Conservation (phyloP, 768 basidiomycete genomes). For the Trametes cingulata region DNA sequence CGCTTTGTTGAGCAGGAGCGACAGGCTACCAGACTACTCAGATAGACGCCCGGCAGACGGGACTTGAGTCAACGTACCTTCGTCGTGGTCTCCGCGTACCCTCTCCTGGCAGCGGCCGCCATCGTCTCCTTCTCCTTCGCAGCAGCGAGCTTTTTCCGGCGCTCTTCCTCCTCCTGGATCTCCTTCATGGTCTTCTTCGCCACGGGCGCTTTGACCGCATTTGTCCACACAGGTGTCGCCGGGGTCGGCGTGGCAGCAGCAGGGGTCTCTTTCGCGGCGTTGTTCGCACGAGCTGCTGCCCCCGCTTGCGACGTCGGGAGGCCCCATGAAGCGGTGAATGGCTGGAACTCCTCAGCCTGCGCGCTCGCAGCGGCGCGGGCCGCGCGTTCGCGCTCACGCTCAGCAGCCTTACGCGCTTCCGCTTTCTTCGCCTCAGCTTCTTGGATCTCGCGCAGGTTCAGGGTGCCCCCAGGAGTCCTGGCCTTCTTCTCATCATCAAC, state of each 20-base stretch:
- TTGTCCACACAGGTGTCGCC: constrained; percentile 66
- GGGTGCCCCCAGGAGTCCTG: constrained; percentile 43
- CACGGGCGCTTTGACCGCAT: constrained; percentile 49
- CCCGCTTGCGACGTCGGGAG: constrained; percentile 83
- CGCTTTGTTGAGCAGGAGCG: constrained; percentile 32
- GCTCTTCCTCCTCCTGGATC: constrained; percentile 97
- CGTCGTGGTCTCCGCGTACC: constrained; percentile 76
- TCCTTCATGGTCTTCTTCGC: constrained; percentile 96
- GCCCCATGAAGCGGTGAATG: constrained; percentile 80
- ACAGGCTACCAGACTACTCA: constrained; percentile 15
- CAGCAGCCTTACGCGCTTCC: constrained; percentile 73
- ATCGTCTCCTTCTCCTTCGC: constrained; percentile 59
- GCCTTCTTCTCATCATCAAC: constrained; percentile 71
- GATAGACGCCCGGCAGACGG: constrained; percentile 4
- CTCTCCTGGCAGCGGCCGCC: constrained; percentile 60
- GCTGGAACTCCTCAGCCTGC: constrained; percentile 55
- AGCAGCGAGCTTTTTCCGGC: constrained; percentile 61
- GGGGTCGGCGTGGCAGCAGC: constrained; percentile 24
- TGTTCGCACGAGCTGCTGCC: constrained; percentile 36
- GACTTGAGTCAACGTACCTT: constrained; percentile 48
- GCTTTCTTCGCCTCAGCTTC: constrained; percentile 84
- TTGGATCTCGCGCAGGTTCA: constrained; percentile 92
- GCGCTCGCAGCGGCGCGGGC: constrained; percentile 45
- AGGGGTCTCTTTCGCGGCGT: constrained; percentile 46
- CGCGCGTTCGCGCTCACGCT: constrained; percentile 68